phyloP scores from a whole-genome alignment of 208 protist genomes.

The Trypanosomatidae sp. region DNA sequence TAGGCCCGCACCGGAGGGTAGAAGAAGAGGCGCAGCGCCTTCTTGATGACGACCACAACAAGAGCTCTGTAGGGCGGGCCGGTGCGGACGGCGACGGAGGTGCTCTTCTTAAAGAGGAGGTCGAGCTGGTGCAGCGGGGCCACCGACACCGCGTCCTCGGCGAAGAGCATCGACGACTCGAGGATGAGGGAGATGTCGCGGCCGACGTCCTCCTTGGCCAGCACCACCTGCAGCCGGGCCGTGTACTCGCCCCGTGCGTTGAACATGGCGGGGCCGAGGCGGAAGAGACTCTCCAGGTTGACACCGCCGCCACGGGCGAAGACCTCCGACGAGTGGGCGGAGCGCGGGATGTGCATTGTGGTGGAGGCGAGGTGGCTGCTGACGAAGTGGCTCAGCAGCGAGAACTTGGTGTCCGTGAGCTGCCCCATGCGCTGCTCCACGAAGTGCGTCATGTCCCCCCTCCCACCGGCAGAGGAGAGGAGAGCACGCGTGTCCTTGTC shows the following conservation, averaged over 20 bases:
- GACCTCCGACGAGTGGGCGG: slow-evolving; percentile 26
- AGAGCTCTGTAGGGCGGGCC: slow-evolving; percentile 19
- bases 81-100: slow-evolving; percentile 47
- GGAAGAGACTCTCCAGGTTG: slow-evolving; percentile 60
- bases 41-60: slow-evolving; percentile 11
- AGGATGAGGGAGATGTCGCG: slow-evolving; percentile 57
- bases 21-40: slow-evolving; percentile 28
- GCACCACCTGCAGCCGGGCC: slow-evolving; percentile 59
- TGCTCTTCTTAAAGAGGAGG: slow-evolving; percentile 51
- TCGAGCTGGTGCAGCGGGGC: slow-evolving; percentile 41
- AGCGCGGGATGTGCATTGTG: slow-evolving; percentile 59
- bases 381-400: slow-evolving; percentile 47
- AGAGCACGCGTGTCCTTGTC: slow-evolving; percentile 12
- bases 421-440: slow-evolving; percentile 13
- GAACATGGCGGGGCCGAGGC: slow-evolving; percentile 53
- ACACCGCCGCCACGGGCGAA: slow-evolving; percentile 69
- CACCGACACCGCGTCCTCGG: slow-evolving; percentile 34
- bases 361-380: slow-evolving; percentile 59
- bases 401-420: slow-evolving; percentile 52
- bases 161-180: slow-evolving; percentile 56
- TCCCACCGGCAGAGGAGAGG: background rate
- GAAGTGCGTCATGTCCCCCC: slow-evolving; percentile 3
- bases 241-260: slow-evolving; percentile 55
- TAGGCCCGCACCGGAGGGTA: slow-evolving; percentile 34
- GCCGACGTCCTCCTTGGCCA: slow-evolving; percentile 47